These are phyloP conservation scores for Zygosaccharomyces pseudobailii DNA, from an alignment of 1,139 yeast species.

Conservation along the genomic window DNA sequence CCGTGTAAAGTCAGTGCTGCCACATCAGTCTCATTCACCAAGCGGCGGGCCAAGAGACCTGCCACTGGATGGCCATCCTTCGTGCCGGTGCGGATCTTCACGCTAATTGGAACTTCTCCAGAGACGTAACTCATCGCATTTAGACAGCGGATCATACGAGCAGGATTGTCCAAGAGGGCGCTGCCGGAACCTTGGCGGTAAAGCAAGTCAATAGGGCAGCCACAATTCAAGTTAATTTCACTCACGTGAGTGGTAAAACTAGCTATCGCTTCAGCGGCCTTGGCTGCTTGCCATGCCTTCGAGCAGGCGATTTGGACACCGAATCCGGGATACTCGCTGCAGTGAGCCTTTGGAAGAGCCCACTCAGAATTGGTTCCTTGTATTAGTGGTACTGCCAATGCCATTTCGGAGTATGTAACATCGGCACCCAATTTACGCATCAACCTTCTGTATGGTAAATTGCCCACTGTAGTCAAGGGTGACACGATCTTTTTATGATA, in stretches of 20 bases:
- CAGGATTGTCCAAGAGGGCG: constrained; percentile 86
- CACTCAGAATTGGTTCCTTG: constrained; percentile 93
- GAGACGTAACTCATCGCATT: constrained; percentile 87
- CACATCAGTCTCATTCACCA: constrained; percentile 72
- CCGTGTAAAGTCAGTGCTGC: constrained; percentile 95
- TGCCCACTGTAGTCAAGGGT: constrained; percentile 96
- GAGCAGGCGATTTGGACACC: constrained; percentile 93
- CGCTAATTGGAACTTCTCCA: constrained; percentile 86
- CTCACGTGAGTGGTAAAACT: constrained; percentile 39
- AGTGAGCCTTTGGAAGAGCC: constrained; percentile 93
- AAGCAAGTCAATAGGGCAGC: constrained; percentile 93
- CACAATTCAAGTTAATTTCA: constrained; percentile 88
- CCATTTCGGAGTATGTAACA: constrained; percentile 94
- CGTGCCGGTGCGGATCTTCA: constrained; percentile 89
- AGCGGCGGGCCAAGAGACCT: constrained; percentile 59
- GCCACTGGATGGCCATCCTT: constrained; percentile 87
- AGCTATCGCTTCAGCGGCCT: constrained; percentile 77
- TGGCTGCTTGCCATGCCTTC: constrained; percentile 90
- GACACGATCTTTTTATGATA: constrained; percentile 79
- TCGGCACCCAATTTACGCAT: constrained; percentile 93
- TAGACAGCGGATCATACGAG: constrained; percentile 69
- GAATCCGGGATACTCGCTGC: constrained; percentile 76
- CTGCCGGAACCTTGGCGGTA: constrained; percentile 95
- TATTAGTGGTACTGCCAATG: constrained; percentile 69
- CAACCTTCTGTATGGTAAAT: constrained; percentile 87